phyloP scores from a whole-genome alignment of 371 early-diverging fungal genomes.

The Mucor sp. region DNA sequence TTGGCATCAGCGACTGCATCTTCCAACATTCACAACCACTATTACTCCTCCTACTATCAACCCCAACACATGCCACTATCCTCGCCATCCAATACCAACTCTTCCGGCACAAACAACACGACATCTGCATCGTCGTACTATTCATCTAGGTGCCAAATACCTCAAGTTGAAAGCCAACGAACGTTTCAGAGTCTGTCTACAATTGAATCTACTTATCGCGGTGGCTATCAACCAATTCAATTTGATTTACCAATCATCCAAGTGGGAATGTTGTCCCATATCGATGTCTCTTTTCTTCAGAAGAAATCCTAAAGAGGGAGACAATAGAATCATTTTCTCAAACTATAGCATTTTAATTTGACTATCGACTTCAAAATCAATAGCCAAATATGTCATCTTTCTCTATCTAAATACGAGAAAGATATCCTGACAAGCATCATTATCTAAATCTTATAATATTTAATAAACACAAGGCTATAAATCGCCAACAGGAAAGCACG shows the following conservation, averaged over 20 bases:
- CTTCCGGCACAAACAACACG: not conserved
- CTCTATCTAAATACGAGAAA: not conserved
- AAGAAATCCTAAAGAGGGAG: constrained; percentile 1
- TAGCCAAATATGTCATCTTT: not conserved
- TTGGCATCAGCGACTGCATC: not conserved
- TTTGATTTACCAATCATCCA: constrained; percentile 21
- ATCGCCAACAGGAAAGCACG: too few species aligned
- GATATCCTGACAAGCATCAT: not conserved
- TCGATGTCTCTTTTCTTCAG: constrained; percentile 16
- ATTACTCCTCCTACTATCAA: constrained; percentile 5
- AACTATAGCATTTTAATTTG: not conserved
- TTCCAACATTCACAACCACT: not conserved
- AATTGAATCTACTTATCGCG: constrained; percentile 5
- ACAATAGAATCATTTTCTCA: not conserved
- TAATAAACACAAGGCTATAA: not conserved
- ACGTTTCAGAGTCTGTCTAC: constrained; percentile 11
- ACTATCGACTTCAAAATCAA: not conserved
- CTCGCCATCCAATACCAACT: constrained; percentile 1
- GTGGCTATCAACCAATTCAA: constrained; percentile 5
- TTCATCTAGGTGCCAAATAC: constrained; percentile 8
- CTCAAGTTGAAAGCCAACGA: constrained; percentile 15
- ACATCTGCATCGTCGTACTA: constrained; percentile 9
- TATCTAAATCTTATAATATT: not conserved
- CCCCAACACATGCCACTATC: constrained; percentile 9
- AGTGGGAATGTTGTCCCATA: constrained; percentile 17